These are phyloP conservation scores for Tuctoria greenei DNA, from an alignment of 176 grass and related monocot genomes.

Conservation along the genomic window DNA sequence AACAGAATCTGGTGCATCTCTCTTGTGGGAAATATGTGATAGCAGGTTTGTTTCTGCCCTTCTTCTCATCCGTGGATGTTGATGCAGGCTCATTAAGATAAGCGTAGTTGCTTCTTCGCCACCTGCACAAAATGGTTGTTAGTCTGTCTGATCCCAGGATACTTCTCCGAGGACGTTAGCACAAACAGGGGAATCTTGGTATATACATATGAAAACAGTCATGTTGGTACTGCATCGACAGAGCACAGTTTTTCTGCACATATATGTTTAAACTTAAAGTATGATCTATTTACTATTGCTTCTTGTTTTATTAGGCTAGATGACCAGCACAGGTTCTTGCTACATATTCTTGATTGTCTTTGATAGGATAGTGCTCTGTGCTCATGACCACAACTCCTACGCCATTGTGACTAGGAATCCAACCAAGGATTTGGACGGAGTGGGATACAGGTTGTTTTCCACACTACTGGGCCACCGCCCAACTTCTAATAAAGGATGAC, in stretches of 20 bases:
- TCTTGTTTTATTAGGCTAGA: neutral
- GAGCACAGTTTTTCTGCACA: neutral
- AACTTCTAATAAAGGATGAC: slow-evolving; percentile 19
- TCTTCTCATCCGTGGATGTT: slow-evolving; percentile 55
- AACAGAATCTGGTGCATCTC: slow-evolving; percentile 26
- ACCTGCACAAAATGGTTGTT: slow-evolving; percentile 56
- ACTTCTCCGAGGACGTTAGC: slow-evolving; percentile 20
- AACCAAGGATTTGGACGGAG: slow-evolving; percentile 25
- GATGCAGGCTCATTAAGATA: slow-evolving; percentile 77
- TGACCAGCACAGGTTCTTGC: neutral
- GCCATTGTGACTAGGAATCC: slow-evolving; percentile 18
- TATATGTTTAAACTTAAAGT: neutral
- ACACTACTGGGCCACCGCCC: neutral
- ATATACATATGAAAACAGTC: slow-evolving; percentile 1
- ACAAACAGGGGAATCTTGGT: neutral
- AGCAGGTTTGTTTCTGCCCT: slow-evolving; percentile 18
- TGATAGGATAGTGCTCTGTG: neutral
- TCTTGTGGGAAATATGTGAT: slow-evolving; percentile 56
- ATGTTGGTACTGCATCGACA: neutral
- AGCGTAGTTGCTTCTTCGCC: slow-evolving; percentile 76
- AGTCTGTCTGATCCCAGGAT: slow-evolving; percentile 18
- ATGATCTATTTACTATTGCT: neutral
- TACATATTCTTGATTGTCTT: neutral
- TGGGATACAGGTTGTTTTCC: slow-evolving; percentile 33
- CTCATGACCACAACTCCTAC: neutral